phyloP scores from a whole-genome alignment of 257 asterid species.

The Plantago elongata region DNA sequence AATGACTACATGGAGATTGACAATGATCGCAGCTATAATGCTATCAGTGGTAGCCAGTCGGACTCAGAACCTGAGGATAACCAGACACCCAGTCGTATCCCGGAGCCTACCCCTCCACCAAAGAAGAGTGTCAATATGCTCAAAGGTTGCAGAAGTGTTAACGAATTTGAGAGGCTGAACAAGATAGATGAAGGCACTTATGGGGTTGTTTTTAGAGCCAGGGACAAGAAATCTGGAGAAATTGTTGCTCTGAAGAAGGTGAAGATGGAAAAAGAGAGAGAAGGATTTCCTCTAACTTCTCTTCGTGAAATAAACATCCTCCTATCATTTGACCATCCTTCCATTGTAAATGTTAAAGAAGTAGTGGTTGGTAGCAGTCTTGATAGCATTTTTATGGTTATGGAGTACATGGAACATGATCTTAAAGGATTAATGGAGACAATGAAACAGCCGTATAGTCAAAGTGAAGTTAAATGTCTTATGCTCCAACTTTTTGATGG shows the following conservation, averaged over 20 bases:
- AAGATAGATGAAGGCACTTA: conserved; percentile 91
- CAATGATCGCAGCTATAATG: conserved; percentile 33
- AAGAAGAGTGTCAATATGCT: conserved; percentile 78
- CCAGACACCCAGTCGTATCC: conserved; percentile 36
- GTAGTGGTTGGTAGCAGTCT: conserved; percentile 73
- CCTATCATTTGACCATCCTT: conserved; percentile 69
- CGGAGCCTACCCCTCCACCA: conserved; percentile 43
- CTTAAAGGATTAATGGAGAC: conserved; percentile 74
- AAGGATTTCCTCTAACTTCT: conserved; percentile 84
- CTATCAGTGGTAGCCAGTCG: conserved; percentile 38
- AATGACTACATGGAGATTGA: conserved; percentile 43
- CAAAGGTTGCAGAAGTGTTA: conserved; percentile 82
- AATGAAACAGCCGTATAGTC: conserved; percentile 72
- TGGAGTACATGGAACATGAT: conserved; percentile 98
- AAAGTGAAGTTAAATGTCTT: conserved; percentile 84
- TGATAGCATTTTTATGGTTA: conserved; percentile 79
- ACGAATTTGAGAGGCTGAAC: conserved; percentile 80
- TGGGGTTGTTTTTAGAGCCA: conserved; percentile 84
- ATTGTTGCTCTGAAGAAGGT: conserved; percentile 88
- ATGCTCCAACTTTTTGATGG: conserved; percentile 85
- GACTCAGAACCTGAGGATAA: conserved; percentile 55
- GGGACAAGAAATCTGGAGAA: conserved; percentile 78
- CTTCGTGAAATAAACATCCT: conserved; percentile 83
- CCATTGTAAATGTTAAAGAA: conserved; percentile 86
- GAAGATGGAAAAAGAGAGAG: conserved; percentile 83